A percentile compares a stretch with the other conserved stretches of the same genome.
Evolutionary conservation across 1,139 yeast genomes (phyloP).

Genomic region (Kurtzmaniella quercitrusa): DNA sequence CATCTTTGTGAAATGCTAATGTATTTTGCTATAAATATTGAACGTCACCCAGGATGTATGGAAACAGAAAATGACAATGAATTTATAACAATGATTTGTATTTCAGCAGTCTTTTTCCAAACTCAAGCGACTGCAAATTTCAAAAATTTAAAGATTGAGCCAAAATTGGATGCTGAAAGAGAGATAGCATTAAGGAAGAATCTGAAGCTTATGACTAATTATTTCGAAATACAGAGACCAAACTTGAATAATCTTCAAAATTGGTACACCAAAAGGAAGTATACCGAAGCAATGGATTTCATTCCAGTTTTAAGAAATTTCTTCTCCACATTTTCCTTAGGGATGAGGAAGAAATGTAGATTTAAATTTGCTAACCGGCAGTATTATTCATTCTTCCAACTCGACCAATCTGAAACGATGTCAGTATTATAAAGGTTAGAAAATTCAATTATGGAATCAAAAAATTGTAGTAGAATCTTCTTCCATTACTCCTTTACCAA

Average conservation of each 20-base stretch:
- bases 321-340: neutral
- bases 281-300: neutral
- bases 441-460: no score
- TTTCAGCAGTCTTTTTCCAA: neutral
- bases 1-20: neutral
- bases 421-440: no score
- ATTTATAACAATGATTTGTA: neutral
- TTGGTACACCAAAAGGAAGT: neutral
- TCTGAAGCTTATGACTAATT: neutral
- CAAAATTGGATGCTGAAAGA: neutral
- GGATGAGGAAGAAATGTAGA: neutral
- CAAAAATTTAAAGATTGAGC: neutral
- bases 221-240: neutral
- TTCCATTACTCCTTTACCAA: slow-evolving; percentile 86
- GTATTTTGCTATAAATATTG: neutral
- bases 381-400: neutral
- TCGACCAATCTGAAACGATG: no score
- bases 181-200: neutral
- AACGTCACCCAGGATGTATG: neutral
- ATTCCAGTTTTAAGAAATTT: neutral
- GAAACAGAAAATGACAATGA: neutral
- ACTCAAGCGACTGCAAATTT: neutral
- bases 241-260: neutral
- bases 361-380: neutral
- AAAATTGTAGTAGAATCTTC: slow-evolving; percentile 17